phyloP scores from a whole-genome alignment of 75 land plant species.

The Cryptomeria japonica region DNA sequence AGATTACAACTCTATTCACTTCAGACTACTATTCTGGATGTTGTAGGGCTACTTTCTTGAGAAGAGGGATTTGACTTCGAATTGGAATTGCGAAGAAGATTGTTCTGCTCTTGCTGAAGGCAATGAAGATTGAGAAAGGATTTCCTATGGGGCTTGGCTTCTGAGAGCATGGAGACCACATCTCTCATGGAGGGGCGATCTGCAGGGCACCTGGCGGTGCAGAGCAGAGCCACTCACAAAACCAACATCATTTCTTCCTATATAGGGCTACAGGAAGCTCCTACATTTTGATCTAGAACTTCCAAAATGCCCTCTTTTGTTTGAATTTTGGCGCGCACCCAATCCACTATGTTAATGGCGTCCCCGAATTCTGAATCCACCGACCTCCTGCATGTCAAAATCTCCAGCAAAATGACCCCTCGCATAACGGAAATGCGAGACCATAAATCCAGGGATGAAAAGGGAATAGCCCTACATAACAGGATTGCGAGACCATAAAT shows the following conservation, averaged over 20 bases:
- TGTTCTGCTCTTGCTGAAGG: conserved; percentile 2
- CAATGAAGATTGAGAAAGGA: neutral
- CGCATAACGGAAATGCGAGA: too few species aligned
- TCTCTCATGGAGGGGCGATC: conserved; percentile 81
- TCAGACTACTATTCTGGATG: neutral
- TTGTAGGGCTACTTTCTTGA: neutral
- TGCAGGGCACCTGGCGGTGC: conserved; percentile 76
- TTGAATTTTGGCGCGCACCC: conserved; percentile 63
- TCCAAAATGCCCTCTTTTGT: conserved; percentile 41
- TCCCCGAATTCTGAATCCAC: conserved; percentile 79
- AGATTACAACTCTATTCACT: neutral
- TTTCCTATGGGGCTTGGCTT: conserved; percentile 71
- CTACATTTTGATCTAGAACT: conserved; percentile 43
- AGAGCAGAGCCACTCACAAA: conserved; percentile 79
- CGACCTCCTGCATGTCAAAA: conserved; percentile 49
- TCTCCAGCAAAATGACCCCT: conserved; percentile 85
- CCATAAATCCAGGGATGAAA: too few species aligned
- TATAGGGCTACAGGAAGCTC: conserved; percentile 42
- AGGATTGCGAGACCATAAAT: too few species aligned
- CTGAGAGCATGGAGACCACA: conserved; percentile 88
- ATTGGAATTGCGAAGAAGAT: neutral
- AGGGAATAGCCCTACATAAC: too few species aligned
- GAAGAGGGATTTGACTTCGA: neutral
- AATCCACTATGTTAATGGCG: conserved; percentile 74
- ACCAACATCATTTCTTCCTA: conserved; percentile 88